Base-by-base conservation (phyloP, 139 green algal genomes). In the Picochlorum sp. region DNA sequence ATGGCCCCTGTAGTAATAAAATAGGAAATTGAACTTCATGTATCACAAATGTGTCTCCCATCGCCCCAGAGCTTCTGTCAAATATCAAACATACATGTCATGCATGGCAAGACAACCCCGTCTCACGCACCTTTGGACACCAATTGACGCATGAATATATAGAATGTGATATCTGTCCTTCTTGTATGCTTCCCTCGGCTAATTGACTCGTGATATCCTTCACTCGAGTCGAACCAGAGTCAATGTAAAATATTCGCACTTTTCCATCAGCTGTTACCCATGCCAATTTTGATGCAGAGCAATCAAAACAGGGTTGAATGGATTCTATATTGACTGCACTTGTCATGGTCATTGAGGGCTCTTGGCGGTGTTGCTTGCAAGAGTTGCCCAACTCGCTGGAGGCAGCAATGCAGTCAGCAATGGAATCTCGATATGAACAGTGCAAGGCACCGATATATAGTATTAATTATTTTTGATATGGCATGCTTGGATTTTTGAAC, bases 271-370 rank as follows among this genome's bases (percentile, higher is more conserved):
- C 47, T 10, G 47, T 54, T 4, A 21, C 47, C 47, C 47, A 54
- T 54, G 47, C 47, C n/a, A 54, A 54, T 54, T 54, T 54, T 7
- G 16, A 26, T 20, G 18, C 7, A 26, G 47, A 26, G 16, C 18
- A 54, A 54, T 54, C 47, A 54, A 54, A 54, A 26, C 6, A 54
- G n/a, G 47, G 47, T 21, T 54, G 47, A 26, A 54, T 54, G 5
- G 47, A 54, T 26, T 54, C 47, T 54, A 54, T 54, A 54, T 20
- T 21, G n/a, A 54, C n/a, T 54, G 47, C 47, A 54, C n/a, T 54
- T 54, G 47, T 26, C 47, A 54, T 54, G 47, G 16, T 54, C n/a
- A 54, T 41, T 0, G 34, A 41, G 34, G 34, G 34, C 34, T 14
- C 34, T 41, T 41, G 34, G 6, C 34, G 34, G 34, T 41, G 34